Conservation (phyloP, 2,329 filamentous ascomycete species). For the Aquanectria penicillioides region DNA sequence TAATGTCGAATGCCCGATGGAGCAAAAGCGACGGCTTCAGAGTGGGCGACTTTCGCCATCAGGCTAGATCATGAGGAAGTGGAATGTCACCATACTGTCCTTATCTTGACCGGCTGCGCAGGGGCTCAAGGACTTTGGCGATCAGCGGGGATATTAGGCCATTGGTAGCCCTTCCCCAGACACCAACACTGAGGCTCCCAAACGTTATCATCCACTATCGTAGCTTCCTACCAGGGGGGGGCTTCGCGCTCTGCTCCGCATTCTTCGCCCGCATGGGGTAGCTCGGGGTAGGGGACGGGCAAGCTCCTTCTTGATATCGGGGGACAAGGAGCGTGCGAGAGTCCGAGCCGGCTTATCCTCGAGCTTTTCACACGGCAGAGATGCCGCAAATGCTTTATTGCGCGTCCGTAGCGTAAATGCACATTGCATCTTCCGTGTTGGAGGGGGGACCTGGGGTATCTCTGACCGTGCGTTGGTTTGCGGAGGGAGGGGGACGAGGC, state of each 20-base stretch:
- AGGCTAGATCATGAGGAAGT: slow-evolving; percentile 9
- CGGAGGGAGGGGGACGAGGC: neutral
- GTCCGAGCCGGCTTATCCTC: neutral
- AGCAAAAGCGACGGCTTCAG: slow-evolving; percentile 12
- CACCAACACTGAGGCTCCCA: slow-evolving; percentile 30
- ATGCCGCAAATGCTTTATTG: no score
- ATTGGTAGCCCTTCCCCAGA: slow-evolving; percentile 24
- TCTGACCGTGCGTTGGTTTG: slow-evolving; percentile 7
- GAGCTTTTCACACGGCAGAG: no score
- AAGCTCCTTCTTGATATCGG: slow-evolving; percentile 7
- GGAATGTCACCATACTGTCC: slow-evolving; percentile 23
- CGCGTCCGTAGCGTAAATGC: no score
- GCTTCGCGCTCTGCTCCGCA: slow-evolving; percentile 13
- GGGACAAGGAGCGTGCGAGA: slow-evolving; percentile 7
- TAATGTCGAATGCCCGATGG: slow-evolving; percentile 15
- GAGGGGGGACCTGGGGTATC: neutral
- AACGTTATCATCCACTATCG: slow-evolving; percentile 9
- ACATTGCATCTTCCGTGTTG: no score
- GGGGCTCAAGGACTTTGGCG: slow-evolving; percentile 25
- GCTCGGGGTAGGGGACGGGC: slow-evolving; percentile 7
- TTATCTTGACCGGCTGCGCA: slow-evolving; percentile 40
- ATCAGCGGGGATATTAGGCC: slow-evolving; percentile 41
- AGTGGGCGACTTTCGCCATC: slow-evolving; percentile 13
- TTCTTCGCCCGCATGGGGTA: slow-evolving; percentile 20
- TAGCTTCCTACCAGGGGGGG: neutral